These are phyloP conservation scores for Cornus kousa DNA, from an alignment of 148 eudicot species.

Conservation along the genomic window DNA sequence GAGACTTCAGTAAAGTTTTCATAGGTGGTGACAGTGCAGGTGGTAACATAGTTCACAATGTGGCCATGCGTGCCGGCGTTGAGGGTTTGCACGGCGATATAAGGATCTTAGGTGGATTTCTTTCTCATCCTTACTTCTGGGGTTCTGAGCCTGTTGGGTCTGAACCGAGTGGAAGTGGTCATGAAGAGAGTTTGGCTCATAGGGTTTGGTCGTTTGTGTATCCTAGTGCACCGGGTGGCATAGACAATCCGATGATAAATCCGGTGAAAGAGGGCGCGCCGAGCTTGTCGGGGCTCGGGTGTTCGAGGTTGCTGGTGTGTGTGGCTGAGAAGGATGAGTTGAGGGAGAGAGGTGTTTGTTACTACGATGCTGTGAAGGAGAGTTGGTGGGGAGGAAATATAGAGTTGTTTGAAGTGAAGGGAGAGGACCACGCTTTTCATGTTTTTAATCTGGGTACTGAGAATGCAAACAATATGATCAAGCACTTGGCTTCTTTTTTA, in stretches of 20 bases:
- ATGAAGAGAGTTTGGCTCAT: slow-evolving; percentile 5
- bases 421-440: slow-evolving; percentile 35
- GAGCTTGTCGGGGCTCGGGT: slow-evolving; percentile 29
- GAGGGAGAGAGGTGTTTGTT: slow-evolving; percentile 24
- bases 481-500: slow-evolving; percentile 23
- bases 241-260: slow-evolving; percentile 41
- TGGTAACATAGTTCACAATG: slow-evolving; percentile 58
- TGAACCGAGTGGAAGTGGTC: neutral
- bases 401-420: slow-evolving; percentile 29
- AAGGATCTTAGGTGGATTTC: slow-evolving; percentile 24
- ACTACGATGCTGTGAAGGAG: slow-evolving; percentile 22
- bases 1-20: slow-evolving; percentile 31
- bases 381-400: slow-evolving; percentile 34
- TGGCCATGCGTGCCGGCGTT: slow-evolving; percentile 35
- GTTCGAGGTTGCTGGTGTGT: slow-evolving; percentile 33
- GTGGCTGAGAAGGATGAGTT: slow-evolving; percentile 33
- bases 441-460: slow-evolving; percentile 15
- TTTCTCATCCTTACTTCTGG: slow-evolving; percentile 31
- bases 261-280: slow-evolving; percentile 30
- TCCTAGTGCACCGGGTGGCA: slow-evolving; percentile 24
- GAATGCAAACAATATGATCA: slow-evolving; percentile 21
- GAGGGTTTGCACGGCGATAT: slow-evolving; percentile 10
- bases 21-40: slow-evolving; percentile 61
- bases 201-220: slow-evolving; percentile 19
- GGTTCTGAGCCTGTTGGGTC: slow-evolving; percentile 26